These are phyloP conservation scores for Pythium brachiatum DNA, from an alignment of 352 stramenopile species.

Conservation along the genomic window DNA sequence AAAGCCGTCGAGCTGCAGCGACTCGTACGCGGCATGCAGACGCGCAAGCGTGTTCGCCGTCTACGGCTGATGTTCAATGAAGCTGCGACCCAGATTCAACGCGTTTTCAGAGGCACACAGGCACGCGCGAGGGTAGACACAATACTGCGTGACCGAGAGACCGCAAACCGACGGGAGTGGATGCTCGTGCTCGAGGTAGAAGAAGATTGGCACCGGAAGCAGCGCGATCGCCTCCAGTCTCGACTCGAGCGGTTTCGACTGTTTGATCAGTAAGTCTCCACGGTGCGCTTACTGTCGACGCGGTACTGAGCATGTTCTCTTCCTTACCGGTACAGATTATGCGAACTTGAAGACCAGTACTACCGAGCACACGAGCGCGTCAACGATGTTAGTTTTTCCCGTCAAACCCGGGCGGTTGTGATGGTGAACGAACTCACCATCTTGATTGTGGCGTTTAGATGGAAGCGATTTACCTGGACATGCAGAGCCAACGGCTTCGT, in stretches of 20 bases:
- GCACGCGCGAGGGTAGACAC: constrained; percentile 31
- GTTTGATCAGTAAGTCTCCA: constrained; percentile 39
- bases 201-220: constrained; percentile 58
- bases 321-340: constrained; percentile 35
- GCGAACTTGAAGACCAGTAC: constrained; percentile 64
- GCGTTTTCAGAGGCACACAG: constrained; percentile 62
- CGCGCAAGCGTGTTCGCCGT: constrained; percentile 36
- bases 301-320: neutral
- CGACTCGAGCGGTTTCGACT: constrained; percentile 57
- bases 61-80: constrained; percentile 14
- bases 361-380: constrained; percentile 57
- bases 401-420: too few species aligned
- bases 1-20: constrained; percentile 56
- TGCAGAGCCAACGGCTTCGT: constrained; percentile 69
- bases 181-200: constrained; percentile 71
- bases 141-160: constrained; percentile 61
- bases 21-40: constrained; percentile 46
- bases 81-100: constrained; percentile 56
- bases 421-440: neutral
- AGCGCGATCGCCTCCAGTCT: constrained; percentile 54
- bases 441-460: constrained; percentile 32
- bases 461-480: constrained; percentile 80
- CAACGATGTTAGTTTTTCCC: constrained; percentile 48
- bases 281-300: neutral
- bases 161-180: constrained; percentile 53